Evolutionary conservation across 2,329 filamentous ascomycete species (phyloP), one percentile per base, ranked within the genome.

Genomic region (Penicillium glabrum): DNA sequence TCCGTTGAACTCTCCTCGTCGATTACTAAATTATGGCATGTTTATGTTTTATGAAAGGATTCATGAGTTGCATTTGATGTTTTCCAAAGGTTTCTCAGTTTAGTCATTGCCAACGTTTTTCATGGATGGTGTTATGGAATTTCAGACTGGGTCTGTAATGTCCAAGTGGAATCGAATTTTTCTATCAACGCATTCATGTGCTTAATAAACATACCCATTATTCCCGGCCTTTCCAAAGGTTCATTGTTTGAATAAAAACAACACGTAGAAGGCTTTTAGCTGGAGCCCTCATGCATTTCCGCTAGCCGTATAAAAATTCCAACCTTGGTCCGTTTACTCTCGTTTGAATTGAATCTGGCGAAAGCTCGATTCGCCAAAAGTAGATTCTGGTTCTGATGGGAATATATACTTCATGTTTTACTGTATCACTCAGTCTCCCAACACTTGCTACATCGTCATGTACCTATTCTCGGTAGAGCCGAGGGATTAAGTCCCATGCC

Each of bases 41-140:
- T 29, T 23, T 39, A 26, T 24, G 14, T 21, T 41, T 50, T 41
- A 49, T 49, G 46, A 50, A 26, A n/a, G 47, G 16, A 27, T 33
- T 26, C 13, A 37, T 35, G 31, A 31, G 19, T 23, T 35, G 19
- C 29, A 31, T 35, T 29, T 48, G 26, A 23, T 37, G 11, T 31
- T 23, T 23, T 19, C 19, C 19, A 19, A 19, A 19, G 19, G 19
- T 19, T 2, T 26, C 46, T n/a, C 29, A 10, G 37, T 19, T 23
- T 41, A 11, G 23, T 50, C 13, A 7, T 35, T 41, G 39, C 21
- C 37, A 1, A 50, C 35, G 47, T 41, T 37, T 27, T 19, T 50
- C 46, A 50, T 41, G 47, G 33, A 50, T 50, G 47, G 35, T 50
- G 47, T 50, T 41, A 29, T 50, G 47, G 31, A 33, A 23, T 21